Conservation (phyloP, 495 filamentous ascomycete species). For the Penicillium dipodomyicola region DNA sequence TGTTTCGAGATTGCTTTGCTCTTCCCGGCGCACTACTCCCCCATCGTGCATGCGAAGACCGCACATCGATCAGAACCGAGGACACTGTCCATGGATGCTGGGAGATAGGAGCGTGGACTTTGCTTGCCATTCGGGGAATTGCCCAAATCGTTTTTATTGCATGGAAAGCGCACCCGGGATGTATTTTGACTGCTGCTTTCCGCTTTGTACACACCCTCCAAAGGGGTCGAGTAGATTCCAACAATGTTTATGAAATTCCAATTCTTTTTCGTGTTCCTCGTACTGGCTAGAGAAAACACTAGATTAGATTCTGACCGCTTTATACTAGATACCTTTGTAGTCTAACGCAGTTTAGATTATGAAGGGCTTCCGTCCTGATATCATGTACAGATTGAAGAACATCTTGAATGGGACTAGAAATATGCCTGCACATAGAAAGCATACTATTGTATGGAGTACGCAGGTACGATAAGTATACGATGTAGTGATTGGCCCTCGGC, state of each 20-base stretch:
- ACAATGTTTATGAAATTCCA: constrained; percentile 26
- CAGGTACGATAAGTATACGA: not conserved
- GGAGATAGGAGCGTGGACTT: not conserved
- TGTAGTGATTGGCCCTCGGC: constrained; percentile 32
- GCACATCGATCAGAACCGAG: not conserved
- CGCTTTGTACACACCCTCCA: constrained; percentile 31
- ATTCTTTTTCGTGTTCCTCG: not conserved
- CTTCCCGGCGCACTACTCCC: constrained; percentile 21
- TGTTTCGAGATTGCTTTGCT: constrained; percentile 27
- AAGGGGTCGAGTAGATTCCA: constrained; percentile 25
- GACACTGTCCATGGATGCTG: not conserved
- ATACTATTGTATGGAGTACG: not conserved
- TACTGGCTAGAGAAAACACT: not conserved
- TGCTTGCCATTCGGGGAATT: constrained; percentile 4
- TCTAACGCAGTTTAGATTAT: not conserved
- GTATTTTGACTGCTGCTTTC: constrained; percentile 28
- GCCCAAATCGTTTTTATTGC: constrained; percentile 29
- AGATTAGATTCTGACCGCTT: not conserved
- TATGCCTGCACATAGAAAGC: not conserved
- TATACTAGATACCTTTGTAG: not conserved
- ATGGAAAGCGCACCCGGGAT: constrained; percentile 34
- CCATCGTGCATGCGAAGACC: not conserved
- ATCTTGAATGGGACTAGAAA: not conserved
- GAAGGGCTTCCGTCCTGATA: not conserved
- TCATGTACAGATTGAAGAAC: not conserved